Evolutionary conservation across 306 rosid species (phyloP).

Genomic region (Inga leiocalycina): DNA sequence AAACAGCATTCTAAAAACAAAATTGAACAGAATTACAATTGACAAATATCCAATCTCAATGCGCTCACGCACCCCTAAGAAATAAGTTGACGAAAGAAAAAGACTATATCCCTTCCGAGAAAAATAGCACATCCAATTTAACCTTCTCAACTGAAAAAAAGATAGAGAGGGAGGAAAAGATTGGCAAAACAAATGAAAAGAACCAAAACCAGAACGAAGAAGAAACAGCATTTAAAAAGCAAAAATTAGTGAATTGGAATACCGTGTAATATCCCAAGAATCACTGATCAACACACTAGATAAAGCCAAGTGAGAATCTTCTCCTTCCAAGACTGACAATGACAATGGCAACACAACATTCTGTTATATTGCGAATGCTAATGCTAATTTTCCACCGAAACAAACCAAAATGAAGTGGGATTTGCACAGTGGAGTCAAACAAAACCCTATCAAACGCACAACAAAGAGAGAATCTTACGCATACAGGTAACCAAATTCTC

Average conservation of each 20-base stretch:
- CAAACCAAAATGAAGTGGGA: background rate
- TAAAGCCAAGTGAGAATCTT: background rate
- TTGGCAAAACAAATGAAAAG: background rate
- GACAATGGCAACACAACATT: background rate
- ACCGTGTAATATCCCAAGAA: background rate
- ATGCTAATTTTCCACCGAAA: background rate
- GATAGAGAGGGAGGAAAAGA: background rate
- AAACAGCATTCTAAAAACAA: background rate
- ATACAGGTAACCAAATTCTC: background rate
- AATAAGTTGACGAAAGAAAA: constrained; percentile 22
- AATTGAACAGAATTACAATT: background rate
- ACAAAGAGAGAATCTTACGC: constrained; percentile 3
- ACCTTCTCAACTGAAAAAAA: background rate
- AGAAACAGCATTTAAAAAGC: background rate
- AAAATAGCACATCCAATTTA: constrained; percentile 26
- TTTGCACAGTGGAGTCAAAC: constrained; percentile 2
- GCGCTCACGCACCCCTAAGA: background rate
- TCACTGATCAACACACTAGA: background rate
- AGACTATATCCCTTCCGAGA: background rate
- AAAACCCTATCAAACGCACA: constrained; percentile 12
- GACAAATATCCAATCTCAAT: constrained; percentile 21
- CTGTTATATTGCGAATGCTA: background rate
- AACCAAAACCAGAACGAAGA: background rate
- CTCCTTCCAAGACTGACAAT: background rate
- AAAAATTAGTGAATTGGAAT: background rate